Evolutionary conservation across 2,329 filamentous ascomycete species (phyloP).

Genomic region (Chaetomiaceae sp.): DNA sequence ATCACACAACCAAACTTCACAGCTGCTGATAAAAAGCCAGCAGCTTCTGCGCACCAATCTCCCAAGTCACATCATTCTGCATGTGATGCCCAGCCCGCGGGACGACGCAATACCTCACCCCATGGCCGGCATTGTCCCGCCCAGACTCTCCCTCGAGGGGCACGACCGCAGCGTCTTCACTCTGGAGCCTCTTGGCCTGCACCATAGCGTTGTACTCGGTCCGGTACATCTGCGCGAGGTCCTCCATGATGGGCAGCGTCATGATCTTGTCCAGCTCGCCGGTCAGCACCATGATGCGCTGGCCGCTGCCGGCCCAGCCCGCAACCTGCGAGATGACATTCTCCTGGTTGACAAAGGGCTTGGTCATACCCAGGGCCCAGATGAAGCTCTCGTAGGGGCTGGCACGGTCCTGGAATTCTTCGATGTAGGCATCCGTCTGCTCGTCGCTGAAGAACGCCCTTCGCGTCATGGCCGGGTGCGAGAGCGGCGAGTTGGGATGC

Average conservation of each 20-base stretch:
- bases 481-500: constrained; percentile 50
- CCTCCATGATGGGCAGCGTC: constrained; percentile 34
- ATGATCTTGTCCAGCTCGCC: constrained; percentile 41
- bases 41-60: constrained; percentile 43
- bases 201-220: constrained; percentile 31
- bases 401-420: constrained; percentile 40
- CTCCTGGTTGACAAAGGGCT: constrained; percentile 38
- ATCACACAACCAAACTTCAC: constrained; percentile 7
- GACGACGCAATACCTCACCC: constrained; percentile 41
- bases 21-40: constrained; percentile 38
- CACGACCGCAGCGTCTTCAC: constrained; percentile 11
- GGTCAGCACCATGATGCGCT: constrained; percentile 37
- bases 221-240: constrained; percentile 38
- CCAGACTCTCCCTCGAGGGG: constrained; percentile 23
- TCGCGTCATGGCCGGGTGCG: constrained; percentile 44
- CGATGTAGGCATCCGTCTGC: constrained; percentile 38
- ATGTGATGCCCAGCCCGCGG: constrained; percentile 47
- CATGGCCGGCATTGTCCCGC: constrained; percentile 30
- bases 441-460: constrained; percentile 47
- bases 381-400: constrained; percentile 48
- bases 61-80: constrained; percentile 49
- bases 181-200: constrained; percentile 30
- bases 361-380: constrained; percentile 48
- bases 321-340: constrained; percentile 38
- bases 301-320: constrained; percentile 28